Evolutionary conservation across 2,329 filamentous ascomycete genomes (phyloP).

Genomic region (Ceratocystis cubensis): DNA sequence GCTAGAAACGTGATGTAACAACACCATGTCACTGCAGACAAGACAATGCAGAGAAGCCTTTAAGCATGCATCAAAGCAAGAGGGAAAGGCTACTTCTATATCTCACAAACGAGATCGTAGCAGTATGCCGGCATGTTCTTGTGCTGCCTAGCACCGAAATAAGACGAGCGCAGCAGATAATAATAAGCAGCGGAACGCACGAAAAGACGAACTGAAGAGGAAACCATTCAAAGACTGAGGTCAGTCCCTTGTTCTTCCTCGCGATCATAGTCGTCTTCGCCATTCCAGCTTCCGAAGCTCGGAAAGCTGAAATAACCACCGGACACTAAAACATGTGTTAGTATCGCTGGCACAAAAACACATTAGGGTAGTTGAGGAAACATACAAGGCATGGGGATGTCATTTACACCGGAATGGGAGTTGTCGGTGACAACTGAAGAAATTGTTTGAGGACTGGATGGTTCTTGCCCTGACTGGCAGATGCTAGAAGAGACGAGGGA

Average conservation of each 20-base stretch:
- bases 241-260: constrained; percentile 9
- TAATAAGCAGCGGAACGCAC: not conserved
- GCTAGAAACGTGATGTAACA: constrained; percentile 19
- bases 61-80: not conserved
- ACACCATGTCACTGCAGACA: constrained; percentile 17
- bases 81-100: not conserved
- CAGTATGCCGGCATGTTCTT: no score
- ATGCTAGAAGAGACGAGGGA: constrained; percentile 7
- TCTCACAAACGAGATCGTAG: constrained; percentile 18
- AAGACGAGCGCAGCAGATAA: not conserved
- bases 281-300: constrained; percentile 56
- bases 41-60: not conserved
- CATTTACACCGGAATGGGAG: constrained; percentile 6
- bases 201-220: not conserved
- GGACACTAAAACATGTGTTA: not conserved
- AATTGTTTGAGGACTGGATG: constrained; percentile 10
- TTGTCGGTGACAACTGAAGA: constrained; percentile 4
- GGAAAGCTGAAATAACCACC: constrained; percentile 56
- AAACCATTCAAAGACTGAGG: not conserved
- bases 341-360: not conserved
- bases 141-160: not conserved
- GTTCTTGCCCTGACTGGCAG: constrained; percentile 10
- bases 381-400: constrained; percentile 25
- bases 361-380: constrained; percentile 22
- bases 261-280: constrained; percentile 26